Conservation (phyloP, 148 eudicot species). For the Chenopodium album region DNA sequence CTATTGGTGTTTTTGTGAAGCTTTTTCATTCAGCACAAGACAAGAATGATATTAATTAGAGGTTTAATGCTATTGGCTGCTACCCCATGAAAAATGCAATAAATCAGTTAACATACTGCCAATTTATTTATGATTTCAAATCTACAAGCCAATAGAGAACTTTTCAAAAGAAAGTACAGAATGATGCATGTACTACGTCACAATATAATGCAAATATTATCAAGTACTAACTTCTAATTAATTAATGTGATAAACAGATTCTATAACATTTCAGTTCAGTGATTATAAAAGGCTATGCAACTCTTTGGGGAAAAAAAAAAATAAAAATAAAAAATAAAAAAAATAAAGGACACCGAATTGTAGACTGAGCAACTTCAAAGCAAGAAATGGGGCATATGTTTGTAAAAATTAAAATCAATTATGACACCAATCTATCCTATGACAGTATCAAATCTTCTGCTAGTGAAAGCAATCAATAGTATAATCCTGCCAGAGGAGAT, state of each 20-base stretch:
- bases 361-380: neutral
- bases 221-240: neutral
- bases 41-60: conserved; percentile 18
- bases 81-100: conserved; percentile 20
- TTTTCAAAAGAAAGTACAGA: neutral
- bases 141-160: conserved; percentile 6
- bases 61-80: conserved; percentile 15
- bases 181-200: neutral
- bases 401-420: neutral
- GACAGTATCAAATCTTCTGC: neutral
- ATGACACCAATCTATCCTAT: neutral
- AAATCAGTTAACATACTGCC: conserved; percentile 17
- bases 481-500: neutral
- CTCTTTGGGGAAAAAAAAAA: neutral
- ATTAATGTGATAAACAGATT: neutral
- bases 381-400: neutral
- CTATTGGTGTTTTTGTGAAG: conserved; percentile 16
- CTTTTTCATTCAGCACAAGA: conserved; percentile 9
- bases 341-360: neutral
- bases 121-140: neutral
- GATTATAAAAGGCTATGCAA: neutral
- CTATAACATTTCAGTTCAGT: neutral
- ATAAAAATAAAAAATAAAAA: neutral
- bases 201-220: neutral
- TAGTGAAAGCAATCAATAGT: neutral